A percentile compares a stretch with the other conserved stretches of the same genome.
phyloP scores from a whole-genome alignment of 1,284 basidiomycete genomes.

The Ceratobasidium sp. region DNA sequence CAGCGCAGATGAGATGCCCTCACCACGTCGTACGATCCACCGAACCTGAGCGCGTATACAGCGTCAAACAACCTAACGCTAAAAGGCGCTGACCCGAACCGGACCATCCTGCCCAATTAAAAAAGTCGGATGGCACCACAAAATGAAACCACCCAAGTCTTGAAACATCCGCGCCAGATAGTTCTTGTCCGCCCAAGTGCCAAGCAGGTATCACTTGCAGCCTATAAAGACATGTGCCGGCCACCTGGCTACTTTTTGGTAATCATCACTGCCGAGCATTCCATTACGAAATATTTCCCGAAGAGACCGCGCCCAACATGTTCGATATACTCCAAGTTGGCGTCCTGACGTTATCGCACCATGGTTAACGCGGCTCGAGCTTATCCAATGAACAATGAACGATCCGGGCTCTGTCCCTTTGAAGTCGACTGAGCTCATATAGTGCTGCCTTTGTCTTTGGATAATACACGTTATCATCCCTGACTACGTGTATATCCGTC shows the following conservation, averaged over 20 bases:
- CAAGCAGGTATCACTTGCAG: constrained; percentile 6
- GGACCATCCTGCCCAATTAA: constrained; percentile 9
- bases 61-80: constrained; percentile 13
- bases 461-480: neutral
- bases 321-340: neutral
- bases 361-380: neutral
- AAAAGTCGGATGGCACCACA: constrained; percentile 17
- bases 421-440: neutral
- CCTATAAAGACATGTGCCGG: constrained; percentile 13
- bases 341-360: no score
- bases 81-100: constrained; percentile 23
- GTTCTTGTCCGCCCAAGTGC: constrained; percentile 6
- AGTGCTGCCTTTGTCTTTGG: no score
- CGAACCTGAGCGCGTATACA: neutral
- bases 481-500: neutral
- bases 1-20: constrained; percentile 12
- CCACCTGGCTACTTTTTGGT: neutral
- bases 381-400: neutral
- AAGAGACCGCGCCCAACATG: neutral
- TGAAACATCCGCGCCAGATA: constrained; percentile 16
- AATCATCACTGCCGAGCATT: neutral
- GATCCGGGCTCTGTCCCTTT: neutral
- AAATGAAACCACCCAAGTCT: neutral
- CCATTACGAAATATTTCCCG: constrained; percentile 2
- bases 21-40: constrained; percentile 24